Evolutionary conservation across 2,329 filamentous ascomycete genomes (phyloP), one percentile per base, ranked within the genome.

Genomic region (Keithomyces neogunnii): DNA sequence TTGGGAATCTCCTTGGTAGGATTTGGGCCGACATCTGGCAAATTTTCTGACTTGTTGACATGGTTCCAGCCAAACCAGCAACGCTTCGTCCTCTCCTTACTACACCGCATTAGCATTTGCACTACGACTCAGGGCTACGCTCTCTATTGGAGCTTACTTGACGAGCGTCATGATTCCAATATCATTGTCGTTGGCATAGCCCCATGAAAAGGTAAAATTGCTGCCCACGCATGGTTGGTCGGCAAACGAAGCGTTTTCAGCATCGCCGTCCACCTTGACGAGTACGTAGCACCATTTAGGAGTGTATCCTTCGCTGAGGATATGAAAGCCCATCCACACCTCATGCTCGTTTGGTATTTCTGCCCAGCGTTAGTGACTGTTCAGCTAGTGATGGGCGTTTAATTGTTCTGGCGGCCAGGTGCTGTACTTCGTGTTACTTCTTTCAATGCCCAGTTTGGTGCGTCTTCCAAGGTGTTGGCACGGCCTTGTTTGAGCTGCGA

Each of bases 201-300:
- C 65, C 64, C 63, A 68, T 0, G 64, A 68, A 5, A 63, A 47
- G 3, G 50, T 52, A 59, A 62, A 65, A n/a, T 56, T 57, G n/a
- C 55, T 58, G 33, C 57, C 50, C 0, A 50, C 47, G 45, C 66
- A 68, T 2, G 48, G 46, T 29, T 58, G 44, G 11, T 57, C 35
- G 43, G 52, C 57, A 51, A 64, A 67, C 35, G 61, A 63, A 2
- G 55, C 60, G 6, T 55, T 52, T 28, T 51, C 53, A 4, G 60
- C 55, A 4, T 61, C 47, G 13, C 19, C 44, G 10, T 49, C 13
- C 38, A 51, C 51, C 28, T 55, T 46, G n/a, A 51, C 51, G 43
- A 55, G 47, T 43, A 51, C 44, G 53, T 55, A 53, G 51, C 53
- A 55, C 40, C 44, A 51, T 30, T 35, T 7, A 9, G 53, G 31